Evolutionary conservation across 768 basidiomycete species (phyloP), one percentile per base, ranked within the genome.

Genomic region (Russula abietina): DNA sequence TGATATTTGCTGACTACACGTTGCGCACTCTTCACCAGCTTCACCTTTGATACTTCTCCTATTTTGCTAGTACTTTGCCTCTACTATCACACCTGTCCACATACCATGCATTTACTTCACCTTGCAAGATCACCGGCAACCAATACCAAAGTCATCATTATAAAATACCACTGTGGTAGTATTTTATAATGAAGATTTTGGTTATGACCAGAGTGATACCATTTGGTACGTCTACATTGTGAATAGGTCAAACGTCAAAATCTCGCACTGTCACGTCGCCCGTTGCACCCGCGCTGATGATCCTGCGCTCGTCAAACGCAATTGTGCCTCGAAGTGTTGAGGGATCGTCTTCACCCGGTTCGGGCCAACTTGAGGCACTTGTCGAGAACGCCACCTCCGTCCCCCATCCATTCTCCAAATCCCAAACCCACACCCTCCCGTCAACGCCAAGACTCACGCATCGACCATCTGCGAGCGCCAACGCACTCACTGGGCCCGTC

Each of bases 341-440:
- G 33, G 30, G 46, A 56, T 26, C 12, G 22, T 39, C 36, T 19
- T 59, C 45, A 36, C 33, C 19, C 62, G 65, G 39, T 58, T 49
- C 28, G 52, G 61, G 11, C 69, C 70, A 28, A 80, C 55, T 43
- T 8, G 50, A 60, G 9, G 22, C 74, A 68, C 79, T 57, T 68
- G 36, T 68, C 55, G 51, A 5, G 60, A 46, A 0, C 64, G 69
- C 70, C 7, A 80, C 74, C 67, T 77, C 76, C 12, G 72, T 70
- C 48, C 76, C 73, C 30, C 73, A 71, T 24, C 75, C 78, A 12
- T 77, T 80, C 71, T 93, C 91, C 36, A 93, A 77, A 74, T 93
- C 91, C 91, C 91, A 93, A 3, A 90, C 87, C 88, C 89, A 91
- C 48, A 93, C 80, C 68, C 82, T 82, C 45, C 89, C 89, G 70